Base-by-base conservation (phyloP, 352 stramenopile genomes). In the Phytophthora citrophthora region DNA sequence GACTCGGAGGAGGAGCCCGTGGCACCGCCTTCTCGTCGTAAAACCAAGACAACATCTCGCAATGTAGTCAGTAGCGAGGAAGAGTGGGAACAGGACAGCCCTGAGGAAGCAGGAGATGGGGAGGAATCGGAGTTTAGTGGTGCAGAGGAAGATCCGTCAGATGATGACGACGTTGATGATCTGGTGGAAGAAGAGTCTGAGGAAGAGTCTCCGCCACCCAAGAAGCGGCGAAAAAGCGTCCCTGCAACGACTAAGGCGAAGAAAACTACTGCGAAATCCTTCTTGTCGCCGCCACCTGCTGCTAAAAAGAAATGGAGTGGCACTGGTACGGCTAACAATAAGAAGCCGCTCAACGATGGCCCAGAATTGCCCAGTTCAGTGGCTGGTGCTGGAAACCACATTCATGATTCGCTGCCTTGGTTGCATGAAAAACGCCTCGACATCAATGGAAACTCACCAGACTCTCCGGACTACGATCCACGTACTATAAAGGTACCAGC, bases 331-430 rank as follows among this genome's bases (percentile, higher is more conserved):
- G 67, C 70, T 23, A 67, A 13, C 26, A 61, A 40, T 45, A 72
- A 78, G 44, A 78, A 84, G 38, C 57, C 79, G 15, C 36, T 60
- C 27, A 48, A 32, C 32, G 58, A 71, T 41, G 55, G 67, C 2
- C 54, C 65, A 1, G 54, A 43, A 11, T 44, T 73, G 13, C 60
- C 72, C 1, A 82, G 32, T 15, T 71, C 67, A 1, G 82, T 89
- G 23, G 82, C 79, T 2, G 80, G 86, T 44, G 61, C 81, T 57
- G 83, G 83, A 10, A 87, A 70, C 26, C 85, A 93, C 61, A 86
- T 89, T 29, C 97, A 99, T 70, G 94, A 99, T 70, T 90, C 90
- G 16, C 76, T 98, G 5, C 36, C 74, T 29, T 99, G 97, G 81
- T 76, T 99, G 15, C 77, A 91, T 52, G 72, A 86, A 12, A 83